phyloP scores from a whole-genome alignment of 805 yeast species.

The Lipomyces sp. region DNA sequence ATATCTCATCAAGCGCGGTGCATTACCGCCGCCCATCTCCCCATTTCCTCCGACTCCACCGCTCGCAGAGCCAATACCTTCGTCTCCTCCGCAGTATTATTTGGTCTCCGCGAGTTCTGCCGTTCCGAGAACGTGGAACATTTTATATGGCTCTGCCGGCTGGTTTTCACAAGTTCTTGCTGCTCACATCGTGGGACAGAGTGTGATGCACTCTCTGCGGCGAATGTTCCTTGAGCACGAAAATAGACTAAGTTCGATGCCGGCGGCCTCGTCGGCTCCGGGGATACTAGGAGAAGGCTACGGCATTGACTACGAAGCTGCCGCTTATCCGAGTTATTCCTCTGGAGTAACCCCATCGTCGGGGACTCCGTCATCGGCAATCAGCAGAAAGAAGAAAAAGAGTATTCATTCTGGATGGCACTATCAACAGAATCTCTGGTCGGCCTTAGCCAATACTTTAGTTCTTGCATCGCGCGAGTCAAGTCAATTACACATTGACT shows the following conservation, averaged over 20 bases:
- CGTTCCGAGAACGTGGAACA: constrained; percentile 30
- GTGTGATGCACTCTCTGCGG: constrained; percentile 34
- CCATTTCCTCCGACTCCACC: constrained; percentile 1
- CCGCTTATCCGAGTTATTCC: constrained; percentile 1
- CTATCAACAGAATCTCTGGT: constrained; percentile 38
- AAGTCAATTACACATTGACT: constrained; percentile 11
- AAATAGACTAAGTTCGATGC: constrained; percentile 18
- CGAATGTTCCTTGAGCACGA: constrained; percentile 33
- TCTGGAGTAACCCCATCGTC: constrained; percentile 3
- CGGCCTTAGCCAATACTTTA: constrained; percentile 37
- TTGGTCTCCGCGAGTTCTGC: constrained; percentile 15
- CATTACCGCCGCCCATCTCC: constrained; percentile 10
- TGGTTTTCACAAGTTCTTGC: constrained; percentile 37
- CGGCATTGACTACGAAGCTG: constrained; percentile 22
- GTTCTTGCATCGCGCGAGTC: constrained; percentile 39
- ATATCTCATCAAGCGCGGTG: constrained; percentile 24
- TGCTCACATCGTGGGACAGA: constrained; percentile 36
- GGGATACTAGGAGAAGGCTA: constrained; percentile 24
- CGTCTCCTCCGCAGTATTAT: constrained; percentile 14
- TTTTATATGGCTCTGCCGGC: constrained; percentile 33
- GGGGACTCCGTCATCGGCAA: constrained; percentile 18
- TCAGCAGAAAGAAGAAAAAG: constrained; percentile 24
- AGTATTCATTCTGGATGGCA: constrained; percentile 28
- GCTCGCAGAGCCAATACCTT: background rate
- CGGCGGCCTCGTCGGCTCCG: constrained; percentile 24